Base-by-base conservation (phyloP, 169 alveolate species). In the Sarcocystis neurona region DNA sequence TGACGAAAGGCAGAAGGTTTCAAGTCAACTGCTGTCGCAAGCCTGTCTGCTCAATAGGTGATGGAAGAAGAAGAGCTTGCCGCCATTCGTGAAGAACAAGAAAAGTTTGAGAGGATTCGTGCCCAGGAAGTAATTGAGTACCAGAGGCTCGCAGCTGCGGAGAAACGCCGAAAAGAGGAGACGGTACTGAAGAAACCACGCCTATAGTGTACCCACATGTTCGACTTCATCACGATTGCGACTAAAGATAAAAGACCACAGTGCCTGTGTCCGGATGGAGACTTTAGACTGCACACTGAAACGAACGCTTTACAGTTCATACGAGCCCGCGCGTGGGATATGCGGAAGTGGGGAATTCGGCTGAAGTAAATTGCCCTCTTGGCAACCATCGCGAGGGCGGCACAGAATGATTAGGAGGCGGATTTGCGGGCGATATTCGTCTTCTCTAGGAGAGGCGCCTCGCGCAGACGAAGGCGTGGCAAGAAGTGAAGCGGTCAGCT, bases 21-120 rank as follows among this genome's bases (percentile, higher is more conserved):
- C 23, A 53, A 53, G 66, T 53, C 66, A 53, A 53, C 56, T 74
- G 84, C 37, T 18, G 12, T 23, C 46, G 97, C 95, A 12, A 96
- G 92, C 43, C 97, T 97, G 15, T 50, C 2, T 70, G 18, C 32
- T 6, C 94, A 94, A 97, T 97, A 97, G 89, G 98, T 95, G 32
- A 89, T 97, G 2, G 98, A 95, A 74, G 98, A 95, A 80, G 98
- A 96, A 90, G 98, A 96, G 90, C 93, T 97, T 23, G 92, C 87
- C 80, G 93, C 92, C 32, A 95, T 95, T 95, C 92, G 95, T 79
- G 94, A 94, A 90, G 96, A 96, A 89, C 95, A 96, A 92, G 96
- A 95, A 68, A 96, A 95, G 88, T 96, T 94, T 90, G 97, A 95
- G 84, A 92, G 94, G 85, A 87, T 94, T 10, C 94, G 96, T 87